phyloP scores from a whole-genome alignment of 2,329 filamentous ascomycete species.

The Capronia coronata region DNA sequence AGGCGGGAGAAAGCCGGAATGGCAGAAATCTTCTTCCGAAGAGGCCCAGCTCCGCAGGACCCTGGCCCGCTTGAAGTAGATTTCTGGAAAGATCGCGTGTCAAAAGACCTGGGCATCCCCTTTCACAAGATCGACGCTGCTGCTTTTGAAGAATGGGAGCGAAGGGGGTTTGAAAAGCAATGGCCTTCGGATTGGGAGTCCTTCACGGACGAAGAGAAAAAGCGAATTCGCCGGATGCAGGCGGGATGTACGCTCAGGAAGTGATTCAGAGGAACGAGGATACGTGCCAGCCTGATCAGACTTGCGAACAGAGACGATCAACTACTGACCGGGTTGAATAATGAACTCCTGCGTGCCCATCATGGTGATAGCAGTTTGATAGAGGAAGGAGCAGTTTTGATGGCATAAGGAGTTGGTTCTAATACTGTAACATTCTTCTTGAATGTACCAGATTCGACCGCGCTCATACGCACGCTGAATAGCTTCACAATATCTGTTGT shows the following conservation, averaged over 20 bases:
- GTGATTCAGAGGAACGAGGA: background rate
- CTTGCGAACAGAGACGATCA: too few species aligned
- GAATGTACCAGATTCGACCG: too few species aligned
- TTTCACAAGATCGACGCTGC: constrained; percentile 14
- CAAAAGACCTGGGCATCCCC: constrained; percentile 18
- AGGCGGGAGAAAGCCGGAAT: constrained; percentile 1
- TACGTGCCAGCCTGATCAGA: too few species aligned
- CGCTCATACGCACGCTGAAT: too few species aligned
- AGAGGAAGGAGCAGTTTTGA: too few species aligned
- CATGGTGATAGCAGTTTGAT: too few species aligned
- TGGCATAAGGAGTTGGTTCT: too few species aligned
- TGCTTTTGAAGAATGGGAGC: constrained; percentile 13
- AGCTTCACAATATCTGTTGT: too few species aligned
- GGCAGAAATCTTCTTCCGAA: constrained; percentile 3
- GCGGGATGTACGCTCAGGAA: background rate
- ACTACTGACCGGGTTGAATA: too few species aligned
- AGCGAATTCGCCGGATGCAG: background rate
- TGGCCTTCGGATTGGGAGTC: background rate
- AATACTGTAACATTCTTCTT: too few species aligned
- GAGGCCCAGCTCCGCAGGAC: constrained; percentile 1
- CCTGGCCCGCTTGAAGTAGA: background rate
- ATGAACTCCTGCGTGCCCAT: too few species aligned
- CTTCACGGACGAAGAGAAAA: background rate
- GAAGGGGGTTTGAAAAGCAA: constrained; percentile 4
- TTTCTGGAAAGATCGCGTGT: constrained; percentile 13